These are phyloP conservation scores for Rhizopogon sp. DNA, from an alignment of 768 basidiomycete species.

Conservation along the genomic window DNA sequence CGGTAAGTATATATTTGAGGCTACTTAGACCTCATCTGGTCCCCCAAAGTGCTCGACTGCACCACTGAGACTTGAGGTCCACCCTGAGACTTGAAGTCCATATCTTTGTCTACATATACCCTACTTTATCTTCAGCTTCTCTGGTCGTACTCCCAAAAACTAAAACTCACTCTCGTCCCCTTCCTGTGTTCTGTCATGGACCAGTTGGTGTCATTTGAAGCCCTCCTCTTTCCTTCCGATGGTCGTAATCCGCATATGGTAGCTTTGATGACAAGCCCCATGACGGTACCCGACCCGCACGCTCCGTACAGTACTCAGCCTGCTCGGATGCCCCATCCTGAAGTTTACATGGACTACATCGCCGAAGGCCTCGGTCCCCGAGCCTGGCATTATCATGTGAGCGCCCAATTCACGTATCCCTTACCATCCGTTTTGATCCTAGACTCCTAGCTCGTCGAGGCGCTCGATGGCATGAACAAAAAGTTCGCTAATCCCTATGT, in stretches of 20 bases:
- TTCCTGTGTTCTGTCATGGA: conserved; percentile 44
- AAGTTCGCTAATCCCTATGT: conserved; percentile 79
- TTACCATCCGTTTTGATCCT: conserved; percentile 11
- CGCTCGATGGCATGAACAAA: conserved; percentile 74
- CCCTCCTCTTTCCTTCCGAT: conserved; percentile 75
- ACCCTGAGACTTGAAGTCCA: conserved; percentile 12
- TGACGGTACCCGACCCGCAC: conserved; percentile 38
- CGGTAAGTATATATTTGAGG: conserved; percentile 5
- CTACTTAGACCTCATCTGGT: conserved; percentile 14
- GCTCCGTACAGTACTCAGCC: conserved; percentile 40
- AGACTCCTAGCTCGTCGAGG: conserved; percentile 54
- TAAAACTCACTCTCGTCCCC: conserved; percentile 3
- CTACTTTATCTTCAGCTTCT: conserved; percentile 15
- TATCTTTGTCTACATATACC: conserved; percentile 5
- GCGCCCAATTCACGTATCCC: conserved; percentile 13
- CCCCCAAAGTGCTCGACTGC: conserved; percentile 17
- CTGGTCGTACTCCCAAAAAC: conserved; percentile 2
- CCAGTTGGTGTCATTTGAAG: conserved; percentile 57
- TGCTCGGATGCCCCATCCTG: conserved; percentile 74
- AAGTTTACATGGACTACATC: conserved; percentile 83
- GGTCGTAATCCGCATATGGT: conserved; percentile 71
- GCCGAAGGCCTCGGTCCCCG: conserved; percentile 65
- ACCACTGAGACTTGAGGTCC: conserved; percentile 13
- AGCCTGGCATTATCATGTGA: conserved; percentile 71
- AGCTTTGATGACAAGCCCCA: conserved; percentile 67